Evolutionary conservation across 1,284 basidiomycete genomes (phyloP), one percentile per base, ranked within the genome.

Genomic region (Singerocomus rubriflavus): DNA sequence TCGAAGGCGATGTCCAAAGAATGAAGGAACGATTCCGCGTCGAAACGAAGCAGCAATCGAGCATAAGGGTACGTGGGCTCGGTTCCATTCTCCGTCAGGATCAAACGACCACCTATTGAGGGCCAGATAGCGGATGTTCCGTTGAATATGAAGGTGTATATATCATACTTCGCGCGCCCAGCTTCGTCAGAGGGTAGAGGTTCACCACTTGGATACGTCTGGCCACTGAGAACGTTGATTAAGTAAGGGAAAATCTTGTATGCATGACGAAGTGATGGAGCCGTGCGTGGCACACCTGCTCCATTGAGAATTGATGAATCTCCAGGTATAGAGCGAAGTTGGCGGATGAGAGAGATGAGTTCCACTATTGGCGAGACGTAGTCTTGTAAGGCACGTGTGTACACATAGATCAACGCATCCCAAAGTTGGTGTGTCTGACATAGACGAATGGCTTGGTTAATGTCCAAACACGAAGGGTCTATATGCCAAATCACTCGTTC

Each of bases 401-500:
- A 97, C 33, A 99, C 88, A 65, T 98, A 95, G 54, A 96, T 88
- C 53, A 99, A 78, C 0, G 96, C 95, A 64, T 98, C 96, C 73
- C 94, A 98, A 2, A 99, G 79, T 29, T 79, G 76, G 61, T 93
- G 82, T 48, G 76, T 77, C 62, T 92, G 85, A 64, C 97, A 99
- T 5, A 99, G 75, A 14, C 72, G 79, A 54, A 98, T 86, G 1
- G 89, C 88, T 69, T 98, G 97, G 64, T 99, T 91, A 67, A 98
- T 86, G 64, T 99, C 97, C 51, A 99, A 74, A 59, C 87, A 91
- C 13, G 81, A 74, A 0, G 96, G 93, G 58, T 98, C 91, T 52
- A 98, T 92, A 66, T 97, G 93, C 91, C 94, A 98, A 48, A 99
- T 96, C 52, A 99, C 77, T 35, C 82, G 79, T 66, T 99, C 94